Percentiles rank a stretch among this genome's conserved stretches.
Evolutionary conservation across 352 stramenopile genomes (phyloP).

Genomic region (Pythium phragmitis): DNA sequence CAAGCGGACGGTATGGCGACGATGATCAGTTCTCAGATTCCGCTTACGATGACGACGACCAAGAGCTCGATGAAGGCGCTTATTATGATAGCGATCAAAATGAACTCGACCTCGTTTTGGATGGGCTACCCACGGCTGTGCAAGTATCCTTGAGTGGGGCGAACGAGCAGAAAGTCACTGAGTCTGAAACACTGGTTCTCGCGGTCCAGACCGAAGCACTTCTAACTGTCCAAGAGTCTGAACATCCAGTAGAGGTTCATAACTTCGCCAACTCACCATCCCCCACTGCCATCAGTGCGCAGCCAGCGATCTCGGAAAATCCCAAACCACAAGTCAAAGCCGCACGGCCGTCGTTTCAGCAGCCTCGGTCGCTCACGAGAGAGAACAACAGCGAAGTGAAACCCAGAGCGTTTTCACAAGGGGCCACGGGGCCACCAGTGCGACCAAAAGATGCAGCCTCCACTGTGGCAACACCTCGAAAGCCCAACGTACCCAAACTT

Average conservation of each 20-base stretch:
- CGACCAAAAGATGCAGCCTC: background rate
- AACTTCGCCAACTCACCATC: no score
- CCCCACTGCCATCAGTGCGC: no score
- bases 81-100: slow-evolving; percentile 17
- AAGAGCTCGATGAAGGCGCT: slow-evolving; percentile 24
- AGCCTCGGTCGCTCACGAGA: no score
- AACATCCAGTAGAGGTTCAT: no score
- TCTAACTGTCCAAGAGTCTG: no score
- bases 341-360: no score
- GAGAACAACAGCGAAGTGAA: background rate
- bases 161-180: background rate
- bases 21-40: slow-evolving; percentile 2
- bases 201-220: no score
- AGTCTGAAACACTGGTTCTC: no score
- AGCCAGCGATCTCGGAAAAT: no score
- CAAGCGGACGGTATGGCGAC: background rate
- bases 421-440: background rate
- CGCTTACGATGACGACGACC: slow-evolving; percentile 25
- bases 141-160: background rate
- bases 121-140: background rate
- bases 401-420: background rate
- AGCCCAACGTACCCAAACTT: slow-evolving; percentile 9
- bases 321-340: no score
- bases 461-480: background rate
- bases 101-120: background rate